Base-by-base conservation (phyloP, 495 filamentous ascomycete species). In the Lichina pygmaea region DNA sequence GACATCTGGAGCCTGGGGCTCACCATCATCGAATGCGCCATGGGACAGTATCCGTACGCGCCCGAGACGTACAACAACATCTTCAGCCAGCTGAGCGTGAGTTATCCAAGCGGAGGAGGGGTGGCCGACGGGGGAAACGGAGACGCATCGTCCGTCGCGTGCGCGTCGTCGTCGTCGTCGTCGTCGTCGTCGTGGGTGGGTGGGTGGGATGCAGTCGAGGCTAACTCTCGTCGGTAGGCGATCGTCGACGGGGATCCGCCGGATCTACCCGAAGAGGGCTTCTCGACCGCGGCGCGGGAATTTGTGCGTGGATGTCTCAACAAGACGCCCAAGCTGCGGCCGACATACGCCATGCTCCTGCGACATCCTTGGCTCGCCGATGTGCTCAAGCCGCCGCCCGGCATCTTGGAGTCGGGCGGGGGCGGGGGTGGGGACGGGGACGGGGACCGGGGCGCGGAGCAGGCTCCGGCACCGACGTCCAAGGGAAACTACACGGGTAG, bases 41-140 rank as follows among this genome's bases (percentile, higher is more conserved):
- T 93, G 68, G 89, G 89, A 15, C 69, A 77, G 50, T 99, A 99
- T 56, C 89, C 89, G 5, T 99, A 99, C 55, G 91, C 89, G 10
- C 89, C 89, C 2, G 89, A 99, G 60, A 93, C 92, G 0, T 99
- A 92, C 54, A 86, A 86, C 57, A 95, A 93, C 52, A 95, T 99
- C 44, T 95, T 95, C 67, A 91, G 83, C 54, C 89, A 99, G 57
- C 65, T 99, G 45, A 86, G 80, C 56, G 89, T 95, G 67, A 75
- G 89, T 77, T 13, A 0, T 13, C 11, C 44, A 24, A 24, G 24
- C 24, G 24, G 4, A 24, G 24, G 24, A 24, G 24, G 24, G 24
- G 4, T 24, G 24, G 24, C 24, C 2, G 4, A 24, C 24, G 24
- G 24, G 24, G 48, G 34, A 24, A 24, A 24, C 24, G 2, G 24